Evolutionary conservation across 192 early-diverging fungal species (phyloP).

Genomic region (Lobosporangium transversale): DNA sequence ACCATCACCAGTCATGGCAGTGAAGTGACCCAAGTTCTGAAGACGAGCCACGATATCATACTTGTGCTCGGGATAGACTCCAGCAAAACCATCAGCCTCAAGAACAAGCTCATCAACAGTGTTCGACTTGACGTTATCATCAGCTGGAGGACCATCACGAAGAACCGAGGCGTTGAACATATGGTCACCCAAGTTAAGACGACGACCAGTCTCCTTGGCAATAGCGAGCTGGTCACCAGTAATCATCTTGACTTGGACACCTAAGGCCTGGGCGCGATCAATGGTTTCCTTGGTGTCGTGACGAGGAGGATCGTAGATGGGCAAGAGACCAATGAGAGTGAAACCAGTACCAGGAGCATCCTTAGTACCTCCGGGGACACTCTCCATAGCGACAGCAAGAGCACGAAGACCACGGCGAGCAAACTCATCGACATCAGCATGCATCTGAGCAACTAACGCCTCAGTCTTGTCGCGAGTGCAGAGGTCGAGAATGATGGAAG

Average conservation of each 20-base stretch:
- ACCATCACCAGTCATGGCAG: conserved; percentile 94
- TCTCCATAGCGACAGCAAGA: conserved; percentile 78
- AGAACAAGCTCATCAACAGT: conserved; percentile 51
- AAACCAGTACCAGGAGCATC: conserved; percentile 73
- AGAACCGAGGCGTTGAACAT: conserved; percentile 67
- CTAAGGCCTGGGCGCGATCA: conserved; percentile 75
- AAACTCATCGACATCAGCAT: conserved; percentile 64
- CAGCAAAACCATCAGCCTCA: conserved; percentile 59
- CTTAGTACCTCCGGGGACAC: conserved; percentile 64
- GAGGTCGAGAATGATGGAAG: conserved; percentile 76
- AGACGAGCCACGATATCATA: conserved; percentile 96
- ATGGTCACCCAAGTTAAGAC: conserved; percentile 72
- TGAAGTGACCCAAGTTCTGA: conserved; percentile 77
- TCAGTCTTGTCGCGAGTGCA: conserved; percentile 76
- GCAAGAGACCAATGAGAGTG: conserved; percentile 75
- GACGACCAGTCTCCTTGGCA: conserved; percentile 71
- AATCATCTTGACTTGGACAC: conserved; percentile 94
- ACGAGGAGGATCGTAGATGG: conserved; percentile 82
- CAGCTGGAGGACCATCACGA: conserved; percentile 75
- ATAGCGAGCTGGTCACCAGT: conserved; percentile 82
- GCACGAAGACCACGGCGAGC: conserved; percentile 64
- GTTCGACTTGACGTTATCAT: conserved; percentile 47
- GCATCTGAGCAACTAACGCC: conserved; percentile 66
- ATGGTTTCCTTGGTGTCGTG: conserved; percentile 85
- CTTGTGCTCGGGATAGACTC: conserved; percentile 94